Evolutionary conservation across 2,329 filamentous ascomycete species (phyloP).

Genomic region (Immersiporthe knoxdaviesiana): DNA sequence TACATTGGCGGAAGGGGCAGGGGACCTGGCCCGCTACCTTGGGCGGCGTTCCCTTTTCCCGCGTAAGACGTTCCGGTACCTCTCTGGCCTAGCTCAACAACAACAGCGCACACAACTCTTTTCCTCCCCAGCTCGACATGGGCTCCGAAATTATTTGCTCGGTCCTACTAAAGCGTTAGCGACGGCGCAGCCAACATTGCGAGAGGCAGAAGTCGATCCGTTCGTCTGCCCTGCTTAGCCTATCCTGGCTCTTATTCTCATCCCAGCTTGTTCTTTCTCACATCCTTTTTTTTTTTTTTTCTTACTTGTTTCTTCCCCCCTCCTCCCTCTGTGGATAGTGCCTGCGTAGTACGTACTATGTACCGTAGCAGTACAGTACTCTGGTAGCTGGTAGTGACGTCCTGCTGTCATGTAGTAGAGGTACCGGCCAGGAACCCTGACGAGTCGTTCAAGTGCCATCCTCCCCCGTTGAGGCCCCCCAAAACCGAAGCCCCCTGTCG

Average conservation of each 20-base stretch:
- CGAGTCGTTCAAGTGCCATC: background rate
- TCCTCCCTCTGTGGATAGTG: background rate
- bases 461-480: conserved; percentile 8
- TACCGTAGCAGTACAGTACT: background rate
- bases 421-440: background rate
- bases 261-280: background rate
- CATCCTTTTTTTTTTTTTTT: background rate
- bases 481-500: conserved; percentile 2
- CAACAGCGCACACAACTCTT: background rate
- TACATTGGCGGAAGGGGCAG: conserved; percentile 22
- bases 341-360: background rate
- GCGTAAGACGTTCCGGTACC: conserved; percentile 29
- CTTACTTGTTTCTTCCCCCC: background rate
- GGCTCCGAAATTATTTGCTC: conserved; percentile 10
- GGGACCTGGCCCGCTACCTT: conserved; percentile 27
- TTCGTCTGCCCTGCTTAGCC: background rate
- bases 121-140: background rate
- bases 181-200: background rate
- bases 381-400: background rate
- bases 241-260: conserved; percentile 1
- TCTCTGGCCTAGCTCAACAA: conserved; percentile 10
- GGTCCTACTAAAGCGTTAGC: background rate
- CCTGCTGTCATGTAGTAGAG: background rate
- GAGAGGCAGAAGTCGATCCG: conserved; percentile 4
- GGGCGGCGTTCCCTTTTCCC: conserved; percentile 28